Base-by-base conservation (phyloP, 208 protist species). In the Crithidia fasciculata region DNA sequence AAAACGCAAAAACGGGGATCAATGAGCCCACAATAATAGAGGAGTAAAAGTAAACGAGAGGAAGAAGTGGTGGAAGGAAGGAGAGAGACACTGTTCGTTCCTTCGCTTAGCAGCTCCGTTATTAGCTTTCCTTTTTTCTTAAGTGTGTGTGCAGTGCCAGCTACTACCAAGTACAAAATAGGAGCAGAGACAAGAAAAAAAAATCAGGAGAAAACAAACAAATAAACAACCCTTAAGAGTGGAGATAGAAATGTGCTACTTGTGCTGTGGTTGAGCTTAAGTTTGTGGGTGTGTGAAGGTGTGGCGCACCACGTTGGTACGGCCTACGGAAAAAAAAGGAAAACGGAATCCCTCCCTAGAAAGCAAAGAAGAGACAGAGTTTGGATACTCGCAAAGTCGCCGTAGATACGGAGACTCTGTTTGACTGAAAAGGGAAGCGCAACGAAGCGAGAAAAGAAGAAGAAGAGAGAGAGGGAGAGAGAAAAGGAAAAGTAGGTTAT, bases 31-130 rank as follows among this genome's bases (percentile, higher is more conserved):
- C 50, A 66, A 56, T 37, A 28, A 78, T 44, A 74, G 39, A 47
- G 10, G 41, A 10, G 45, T 45, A 72, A 50, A 78, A 10, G 28
- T 36, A 63, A 55, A 56, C 60, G 15, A 74, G 13, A 74, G 39
- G 36, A 41, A 73, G 43, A 70, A 28, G 28, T 28, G 41, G 60
- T 69, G 10, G 69, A 61, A 53, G 61, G 16, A 49, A 61, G 2
- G 13, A 40, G 12, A 44, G 37, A 3, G 5, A 53, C 28, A 49
- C n/a, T 10, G n/a, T 44, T 53, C n/a, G 13, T 59, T 41, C 50
- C 16, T 9, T 36, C 37, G 45, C 12, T 13, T 49, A 13, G 7
- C 45, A 15, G 45, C 45, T 49, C 12, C 7, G 7, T 49, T 49
- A 49, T 49, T 13, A 15, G 2, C 12, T 49, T 49, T 49, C 0